Conservation (phyloP, 768 basidiomycete genomes). For the Tricholoma sp. region DNA sequence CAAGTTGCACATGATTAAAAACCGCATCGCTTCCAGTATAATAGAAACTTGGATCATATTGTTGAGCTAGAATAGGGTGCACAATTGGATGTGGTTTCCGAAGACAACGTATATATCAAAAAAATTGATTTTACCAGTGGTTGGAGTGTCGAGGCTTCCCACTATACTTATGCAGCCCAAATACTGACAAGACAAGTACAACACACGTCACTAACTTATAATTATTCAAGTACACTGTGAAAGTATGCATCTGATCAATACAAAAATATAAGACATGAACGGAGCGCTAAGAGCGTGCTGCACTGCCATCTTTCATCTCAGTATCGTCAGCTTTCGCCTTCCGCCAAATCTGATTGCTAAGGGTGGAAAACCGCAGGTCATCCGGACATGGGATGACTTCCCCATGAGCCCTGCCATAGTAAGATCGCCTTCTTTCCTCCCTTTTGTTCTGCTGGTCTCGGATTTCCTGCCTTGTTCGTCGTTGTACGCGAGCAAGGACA, state of each 20-base stretch:
- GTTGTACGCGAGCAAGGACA: slow-evolving; percentile 59
- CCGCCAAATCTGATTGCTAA: neutral
- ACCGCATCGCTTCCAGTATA: no score
- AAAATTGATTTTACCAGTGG: no score
- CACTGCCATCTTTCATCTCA: neutral
- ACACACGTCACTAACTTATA: no score
- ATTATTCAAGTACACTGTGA: no score
- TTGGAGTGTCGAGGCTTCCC: no score
- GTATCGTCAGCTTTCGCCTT: neutral
- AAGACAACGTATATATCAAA: no score
- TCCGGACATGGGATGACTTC: neutral
- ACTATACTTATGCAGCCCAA: no score
- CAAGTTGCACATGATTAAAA: no score
- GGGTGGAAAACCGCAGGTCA: neutral
- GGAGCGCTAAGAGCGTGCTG: neutral
- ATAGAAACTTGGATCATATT: no score
- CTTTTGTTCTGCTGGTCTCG: slow-evolving; percentile 20
- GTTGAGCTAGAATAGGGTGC: no score
- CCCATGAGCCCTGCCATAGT: slow-evolving; percentile 1
- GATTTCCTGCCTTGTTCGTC: slow-evolving; percentile 33
- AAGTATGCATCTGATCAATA: neutral
- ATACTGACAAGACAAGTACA: no score
- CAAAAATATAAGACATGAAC: neutral
- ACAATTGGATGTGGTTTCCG: no score
- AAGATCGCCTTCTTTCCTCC: slow-evolving; percentile 8